Base-by-base conservation (phyloP, 2,329 filamentous ascomycete genomes). In the Stachybotrys chartarum region DNA sequence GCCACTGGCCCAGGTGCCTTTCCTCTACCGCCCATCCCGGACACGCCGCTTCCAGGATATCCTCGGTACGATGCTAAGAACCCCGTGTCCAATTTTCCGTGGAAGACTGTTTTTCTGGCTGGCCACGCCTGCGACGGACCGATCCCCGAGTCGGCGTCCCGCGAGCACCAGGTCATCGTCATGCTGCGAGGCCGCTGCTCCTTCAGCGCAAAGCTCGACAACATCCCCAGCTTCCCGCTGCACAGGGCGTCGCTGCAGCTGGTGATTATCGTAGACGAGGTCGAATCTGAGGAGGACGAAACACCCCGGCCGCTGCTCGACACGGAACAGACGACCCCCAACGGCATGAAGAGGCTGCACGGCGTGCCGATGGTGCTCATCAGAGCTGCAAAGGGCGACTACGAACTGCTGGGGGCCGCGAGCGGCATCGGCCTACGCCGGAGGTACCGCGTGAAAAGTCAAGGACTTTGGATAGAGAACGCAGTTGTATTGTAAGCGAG, bases 301-400 rank as follows among this genome's bases (percentile, higher is more conserved):
- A 60, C 73, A 54, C 71, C 78, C 59, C 70, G 79, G 42, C 94
- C 94, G 1, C 72, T 94, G 51, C 77, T 99, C 5, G 90, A 96
- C 53, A 80, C 87, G 60, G 73, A 77, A 52, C 93, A 97, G 74
- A 72, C 77, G 51, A 91, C 88, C 2, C 83, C 86, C 0, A 80
- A 78, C 4, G 91, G 91, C 0, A 75, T 91, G 53, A 78, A 80
- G 54, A 76, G 91, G 11, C 81, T 84, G 47, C 79, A 91, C 63
- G 86, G 86, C 3, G 86, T 97, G 44, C 83, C 89, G 12, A 84
- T 97, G 82, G 79, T 96, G 45, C 89, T 97, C 82, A 82, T 96
- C 18, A 84, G 84, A 0, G 91, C 89, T 0, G 87, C 86, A 0
- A 78, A 85, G 46, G 71, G 70, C 12, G 69, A 72, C 39, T 87